Percentiles rank a stretch among this genome's conserved stretches.
These are phyloP conservation scores for Aspergillus ellipticus DNA, from an alignment of 495 filamentous ascomycete genomes.

Conservation along the genomic window DNA sequence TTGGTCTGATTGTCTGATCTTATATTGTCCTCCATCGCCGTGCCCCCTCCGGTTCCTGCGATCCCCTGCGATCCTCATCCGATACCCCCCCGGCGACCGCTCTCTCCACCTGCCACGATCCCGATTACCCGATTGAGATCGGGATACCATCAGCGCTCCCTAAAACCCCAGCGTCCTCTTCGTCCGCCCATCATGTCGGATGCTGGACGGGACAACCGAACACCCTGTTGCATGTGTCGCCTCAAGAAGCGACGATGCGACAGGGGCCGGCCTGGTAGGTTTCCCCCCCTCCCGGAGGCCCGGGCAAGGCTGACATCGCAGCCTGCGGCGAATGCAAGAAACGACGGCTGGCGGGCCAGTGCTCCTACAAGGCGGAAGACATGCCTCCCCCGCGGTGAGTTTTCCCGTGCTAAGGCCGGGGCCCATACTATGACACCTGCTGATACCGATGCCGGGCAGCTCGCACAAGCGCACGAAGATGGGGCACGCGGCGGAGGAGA, in stretches of 20 bases:
- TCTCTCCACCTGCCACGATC: no score
- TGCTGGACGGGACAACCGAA: background rate
- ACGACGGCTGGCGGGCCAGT: background rate
- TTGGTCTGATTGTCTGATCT: no score
- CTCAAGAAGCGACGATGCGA: slow-evolving; percentile 7
- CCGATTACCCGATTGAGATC: no score
- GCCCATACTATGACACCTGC: background rate
- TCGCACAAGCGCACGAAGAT: background rate
- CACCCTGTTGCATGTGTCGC: slow-evolving; percentile 10
- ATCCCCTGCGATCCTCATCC: no score
- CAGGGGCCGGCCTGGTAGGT: slow-evolving; percentile 8
- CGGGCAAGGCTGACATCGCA: background rate
- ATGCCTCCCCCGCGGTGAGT: slow-evolving; percentile 4
- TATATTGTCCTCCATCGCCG: no score
- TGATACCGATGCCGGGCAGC: no score
- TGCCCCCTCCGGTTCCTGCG: background rate
- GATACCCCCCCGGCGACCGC: no score
- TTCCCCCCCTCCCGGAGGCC: background rate
- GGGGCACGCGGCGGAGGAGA: background rate
- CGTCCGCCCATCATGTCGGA: no score
- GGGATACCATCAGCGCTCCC: background rate
- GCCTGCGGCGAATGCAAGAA: slow-evolving; percentile 8
- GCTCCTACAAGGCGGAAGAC: slow-evolving; percentile 13
- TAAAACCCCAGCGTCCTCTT: no score
- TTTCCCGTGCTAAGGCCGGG: background rate